These are phyloP conservation scores for Endotrypanum monterogeii DNA, from an alignment of 208 protist species.

Conservation along the genomic window DNA sequence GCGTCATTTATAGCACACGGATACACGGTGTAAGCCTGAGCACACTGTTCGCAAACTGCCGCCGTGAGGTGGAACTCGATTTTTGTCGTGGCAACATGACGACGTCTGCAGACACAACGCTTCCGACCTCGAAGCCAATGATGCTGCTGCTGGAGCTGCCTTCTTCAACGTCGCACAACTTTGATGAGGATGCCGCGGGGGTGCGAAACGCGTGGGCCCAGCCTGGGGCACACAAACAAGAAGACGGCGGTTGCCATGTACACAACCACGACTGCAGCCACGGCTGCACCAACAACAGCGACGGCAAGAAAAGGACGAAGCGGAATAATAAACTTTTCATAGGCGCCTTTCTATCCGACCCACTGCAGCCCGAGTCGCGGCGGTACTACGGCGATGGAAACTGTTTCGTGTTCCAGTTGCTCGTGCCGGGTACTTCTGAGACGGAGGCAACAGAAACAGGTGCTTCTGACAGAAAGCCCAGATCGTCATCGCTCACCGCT, in stretches of 20 bases:
- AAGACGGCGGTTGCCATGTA: background rate
- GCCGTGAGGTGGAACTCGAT: constrained; percentile 37
- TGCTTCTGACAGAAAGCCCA: background rate
- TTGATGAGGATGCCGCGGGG: constrained; percentile 38
- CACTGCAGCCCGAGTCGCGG: constrained; percentile 37
- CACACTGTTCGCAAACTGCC: constrained; percentile 54
- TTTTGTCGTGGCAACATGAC: background rate
- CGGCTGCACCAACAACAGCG: constrained; percentile 4
- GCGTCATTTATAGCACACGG: constrained; percentile 74
- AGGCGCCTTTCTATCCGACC: constrained; percentile 65
- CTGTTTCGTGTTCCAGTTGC: constrained; percentile 82
- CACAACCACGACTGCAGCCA: background rate
- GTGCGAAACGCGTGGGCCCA: constrained; percentile 31
- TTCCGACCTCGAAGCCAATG: constrained; percentile 35
- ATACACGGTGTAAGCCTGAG: constrained; percentile 64
- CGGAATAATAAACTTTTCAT: constrained; percentile 35
- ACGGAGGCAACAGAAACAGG: background rate
- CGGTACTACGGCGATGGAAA: constrained; percentile 73
- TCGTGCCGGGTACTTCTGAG: constrained; percentile 25
- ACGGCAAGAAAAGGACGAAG: no score
- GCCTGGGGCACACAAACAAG: no score
- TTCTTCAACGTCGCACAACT: constrained; percentile 35
- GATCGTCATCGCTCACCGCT: background rate
- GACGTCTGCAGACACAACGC: background rate
- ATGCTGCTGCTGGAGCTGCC: constrained; percentile 66